Conservation (phyloP, 768 basidiomycete species). For the Suillus cothurnatus region DNA sequence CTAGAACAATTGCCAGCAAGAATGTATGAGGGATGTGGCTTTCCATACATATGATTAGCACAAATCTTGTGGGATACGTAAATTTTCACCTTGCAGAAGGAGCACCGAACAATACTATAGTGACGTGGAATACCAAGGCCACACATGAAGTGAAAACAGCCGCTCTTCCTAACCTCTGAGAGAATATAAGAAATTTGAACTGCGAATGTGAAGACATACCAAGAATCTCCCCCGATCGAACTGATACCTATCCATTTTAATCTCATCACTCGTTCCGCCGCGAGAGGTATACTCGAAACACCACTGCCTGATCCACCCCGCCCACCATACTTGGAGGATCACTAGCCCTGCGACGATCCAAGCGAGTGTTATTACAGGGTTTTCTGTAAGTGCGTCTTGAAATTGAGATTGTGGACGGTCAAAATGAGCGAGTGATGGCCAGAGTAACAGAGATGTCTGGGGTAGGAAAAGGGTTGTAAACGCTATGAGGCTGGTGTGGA, state of each 20-base stretch:
- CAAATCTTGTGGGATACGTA: neutral
- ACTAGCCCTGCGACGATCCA: constrained; percentile 58
- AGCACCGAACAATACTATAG: constrained; percentile 75
- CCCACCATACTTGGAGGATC: constrained; percentile 73
- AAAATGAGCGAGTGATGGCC: constrained; percentile 34
- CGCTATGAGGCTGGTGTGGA: constrained; percentile 64
- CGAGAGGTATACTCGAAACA: constrained; percentile 44
- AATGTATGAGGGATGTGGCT: constrained; percentile 65
- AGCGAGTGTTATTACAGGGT: constrained; percentile 56
- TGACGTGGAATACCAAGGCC: constrained; percentile 47
- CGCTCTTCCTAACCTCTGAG: constrained; percentile 54
- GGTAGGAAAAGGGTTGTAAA: constrained; percentile 76
- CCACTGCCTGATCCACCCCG: constrained; percentile 64
- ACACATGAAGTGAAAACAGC: constrained; percentile 52
- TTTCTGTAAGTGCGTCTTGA: constrained; percentile 63
- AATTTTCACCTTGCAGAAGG: constrained; percentile 59
- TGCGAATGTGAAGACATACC: constrained; percentile 34
- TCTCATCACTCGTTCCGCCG: constrained; percentile 46
- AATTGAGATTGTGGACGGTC: constrained; percentile 73
- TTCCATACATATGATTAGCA: constrained; percentile 4
- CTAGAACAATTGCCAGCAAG: constrained; percentile 67
- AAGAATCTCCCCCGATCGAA: constrained; percentile 39
- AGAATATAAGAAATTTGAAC: constrained; percentile 11
- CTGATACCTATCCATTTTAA: constrained; percentile 42
- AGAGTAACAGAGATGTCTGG: constrained; percentile 50